These are phyloP conservation scores for Luffa aegyptiaca DNA, from an alignment of 306 rosid genomes.

Conservation along the genomic window DNA sequence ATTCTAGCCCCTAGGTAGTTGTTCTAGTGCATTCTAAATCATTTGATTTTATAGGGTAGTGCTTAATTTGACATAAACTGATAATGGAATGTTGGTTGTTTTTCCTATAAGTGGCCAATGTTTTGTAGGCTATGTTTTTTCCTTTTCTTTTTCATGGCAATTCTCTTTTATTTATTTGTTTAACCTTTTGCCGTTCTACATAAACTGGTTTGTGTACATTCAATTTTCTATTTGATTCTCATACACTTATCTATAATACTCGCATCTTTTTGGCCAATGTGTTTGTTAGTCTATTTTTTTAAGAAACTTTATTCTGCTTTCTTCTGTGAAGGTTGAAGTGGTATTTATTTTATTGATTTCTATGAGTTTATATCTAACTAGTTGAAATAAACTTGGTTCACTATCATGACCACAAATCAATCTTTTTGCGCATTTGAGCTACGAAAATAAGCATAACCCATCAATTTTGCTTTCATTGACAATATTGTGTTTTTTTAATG, in stretches of 20 bases:
- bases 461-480: too few species aligned
- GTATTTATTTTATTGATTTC: neutral
- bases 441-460: too few species aligned
- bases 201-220: too few species aligned
- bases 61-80: neutral
- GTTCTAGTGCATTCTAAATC: too few species aligned
- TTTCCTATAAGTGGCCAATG: neutral
- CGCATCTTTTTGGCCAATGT: neutral
- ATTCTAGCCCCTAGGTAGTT: too few species aligned
- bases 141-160: neutral
- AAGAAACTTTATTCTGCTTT: too few species aligned
- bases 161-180: neutral
- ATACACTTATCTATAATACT: neutral
- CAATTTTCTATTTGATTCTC: neutral
- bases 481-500: too few species aligned
- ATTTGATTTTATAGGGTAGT: too few species aligned
- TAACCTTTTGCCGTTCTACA: too few species aligned
- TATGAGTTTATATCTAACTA: neutral
- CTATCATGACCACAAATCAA: too few species aligned
- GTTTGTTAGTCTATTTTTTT: neutral
- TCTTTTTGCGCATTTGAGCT: neutral
- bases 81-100: neutral
- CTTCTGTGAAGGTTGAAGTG: neutral
- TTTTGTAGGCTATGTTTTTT: neutral
- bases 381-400: neutral